Base-by-base conservation (phyloP, 495 filamentous ascomycete species). In the Cercophora newfieldiana region DNA sequence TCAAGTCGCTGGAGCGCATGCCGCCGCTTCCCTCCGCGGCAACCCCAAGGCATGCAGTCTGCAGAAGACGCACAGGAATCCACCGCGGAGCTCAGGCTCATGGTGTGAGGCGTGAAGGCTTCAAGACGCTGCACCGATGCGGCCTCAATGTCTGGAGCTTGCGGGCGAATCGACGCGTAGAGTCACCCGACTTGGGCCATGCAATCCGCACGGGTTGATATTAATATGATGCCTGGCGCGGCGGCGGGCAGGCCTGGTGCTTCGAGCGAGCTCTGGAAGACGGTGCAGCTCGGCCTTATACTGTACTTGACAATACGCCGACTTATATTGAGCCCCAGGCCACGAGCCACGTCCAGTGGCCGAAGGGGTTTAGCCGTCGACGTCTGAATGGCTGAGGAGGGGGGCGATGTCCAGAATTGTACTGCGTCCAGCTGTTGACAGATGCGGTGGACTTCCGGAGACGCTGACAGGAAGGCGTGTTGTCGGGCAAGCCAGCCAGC, bases 191-290 rank as follows among this genome's bases (percentile, higher is more conserved):
- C 64, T 53, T 33, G 37, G 50, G 55, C 65, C 22, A 72, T 74
- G 72, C 70, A 69, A 57, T 56, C 63, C 59, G 51, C 65, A 56
- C 72, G 70, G 72, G 62, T 65, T 31, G 72, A 75, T 72, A 75
- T 71, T 75, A 68, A 68, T 59, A 69, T 69, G 72, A 70, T 67
- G 66, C 59, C 59, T 63, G 37, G 65, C 55, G 22, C 59, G 60
- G 57, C 63, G 66, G 57, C 48, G 57, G 37, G 61, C 47, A 31
- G 57, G 61, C 49, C 55, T 66, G 26, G 68, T 48, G 66, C n/a
- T 55, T 50, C 31, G 53, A 19, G 21, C 22, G 24, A 26, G 37
- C 59, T 37, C 61, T 54, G 29, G 62, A 54, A 30, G 18, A 49
- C 25, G 22, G 48, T 58, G 61, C 63, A 63, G 49, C 21, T 63